A percentile compares a stretch with the other conserved stretches of the same genome.
Conservation (phyloP, 805 yeast genomes). For the Dipodascus albidus region DNA sequence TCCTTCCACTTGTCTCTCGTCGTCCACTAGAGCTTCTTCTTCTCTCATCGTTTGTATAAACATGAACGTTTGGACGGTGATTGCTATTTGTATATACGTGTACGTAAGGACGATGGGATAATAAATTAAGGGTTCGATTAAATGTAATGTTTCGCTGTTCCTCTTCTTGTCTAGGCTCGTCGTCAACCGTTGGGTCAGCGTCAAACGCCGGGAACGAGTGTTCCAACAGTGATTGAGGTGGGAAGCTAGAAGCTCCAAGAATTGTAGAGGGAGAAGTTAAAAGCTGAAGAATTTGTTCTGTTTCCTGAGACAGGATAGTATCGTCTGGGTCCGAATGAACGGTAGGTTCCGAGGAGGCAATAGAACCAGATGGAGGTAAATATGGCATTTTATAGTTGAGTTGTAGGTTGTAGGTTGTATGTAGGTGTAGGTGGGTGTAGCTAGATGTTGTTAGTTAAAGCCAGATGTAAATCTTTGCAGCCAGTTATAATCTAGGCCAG, state of each 20-base stretch:
- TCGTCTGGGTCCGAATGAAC: slow-evolving; percentile 33
- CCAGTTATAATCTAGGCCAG: no score
- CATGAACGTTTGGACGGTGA: neutral
- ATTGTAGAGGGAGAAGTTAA: slow-evolving; percentile 12
- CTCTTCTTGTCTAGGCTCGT: slow-evolving; percentile 8
- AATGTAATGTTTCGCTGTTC: neutral
- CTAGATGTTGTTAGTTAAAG: no score
- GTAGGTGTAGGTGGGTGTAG: no score
- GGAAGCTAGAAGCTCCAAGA: slow-evolving; percentile 4
- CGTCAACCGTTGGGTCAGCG: slow-evolving; percentile 6
- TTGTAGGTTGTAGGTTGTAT: no score
- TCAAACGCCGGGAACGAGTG: no score
- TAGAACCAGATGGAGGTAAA: slow-evolving; percentile 5
- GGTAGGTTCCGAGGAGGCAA: slow-evolving; percentile 19
- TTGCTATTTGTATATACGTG: neutral
- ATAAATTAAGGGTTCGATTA: neutral
- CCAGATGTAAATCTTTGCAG: no score
- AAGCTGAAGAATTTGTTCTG: slow-evolving; percentile 13
- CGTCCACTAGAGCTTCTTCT: neutral
- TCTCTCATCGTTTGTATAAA: neutral
- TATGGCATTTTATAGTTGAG: no score
- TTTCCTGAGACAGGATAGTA: slow-evolving; percentile 2
- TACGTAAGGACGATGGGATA: neutral
- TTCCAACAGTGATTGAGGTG: neutral
- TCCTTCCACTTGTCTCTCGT: neutral